Percentiles rank a stretch among this genome's conserved stretches.
Evolutionary conservation across 768 basidiomycete species (phyloP).

Genomic region (Chalciporus sphaerocephalus): DNA sequence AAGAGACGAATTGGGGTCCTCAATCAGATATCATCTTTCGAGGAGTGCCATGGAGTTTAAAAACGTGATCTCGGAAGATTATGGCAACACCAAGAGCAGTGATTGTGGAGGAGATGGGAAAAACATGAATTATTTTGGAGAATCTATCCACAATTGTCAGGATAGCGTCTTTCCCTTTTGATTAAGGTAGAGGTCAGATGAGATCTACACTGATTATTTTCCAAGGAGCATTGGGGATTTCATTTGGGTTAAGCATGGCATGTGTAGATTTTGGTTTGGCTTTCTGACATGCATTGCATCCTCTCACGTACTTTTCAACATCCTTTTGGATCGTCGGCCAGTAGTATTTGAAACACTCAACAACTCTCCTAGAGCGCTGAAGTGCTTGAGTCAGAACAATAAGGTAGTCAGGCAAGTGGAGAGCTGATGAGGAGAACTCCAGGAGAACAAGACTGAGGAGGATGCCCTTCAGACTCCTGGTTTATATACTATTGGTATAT

Average conservation of each 20-base stretch:
- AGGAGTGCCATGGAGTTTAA: slow-evolving; percentile 28
- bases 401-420: too few species aligned
- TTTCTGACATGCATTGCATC: slow-evolving; percentile 1
- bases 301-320: neutral
- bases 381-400: too few species aligned
- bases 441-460: too few species aligned
- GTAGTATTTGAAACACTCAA: too few species aligned
- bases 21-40: slow-evolving; percentile 23
- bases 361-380: too few species aligned
- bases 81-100: slow-evolving; percentile 16
- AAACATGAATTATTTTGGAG: slow-evolving; percentile 1
- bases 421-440: too few species aligned
- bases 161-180: neutral
- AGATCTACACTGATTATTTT: slow-evolving; percentile 1
- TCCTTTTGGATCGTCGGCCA: neutral
- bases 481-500: too few species aligned
- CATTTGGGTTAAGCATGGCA: neutral
- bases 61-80: slow-evolving; percentile 21
- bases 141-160: neutral
- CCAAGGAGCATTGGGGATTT: neutral
- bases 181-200: neutral
- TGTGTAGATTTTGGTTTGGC: neutral
- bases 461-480: too few species aligned
- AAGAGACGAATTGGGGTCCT: slow-evolving; percentile 28
- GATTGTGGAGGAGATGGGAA: neutral